Base-by-base conservation (phyloP, 345 rosid species). In the Acer yangbiense region DNA sequence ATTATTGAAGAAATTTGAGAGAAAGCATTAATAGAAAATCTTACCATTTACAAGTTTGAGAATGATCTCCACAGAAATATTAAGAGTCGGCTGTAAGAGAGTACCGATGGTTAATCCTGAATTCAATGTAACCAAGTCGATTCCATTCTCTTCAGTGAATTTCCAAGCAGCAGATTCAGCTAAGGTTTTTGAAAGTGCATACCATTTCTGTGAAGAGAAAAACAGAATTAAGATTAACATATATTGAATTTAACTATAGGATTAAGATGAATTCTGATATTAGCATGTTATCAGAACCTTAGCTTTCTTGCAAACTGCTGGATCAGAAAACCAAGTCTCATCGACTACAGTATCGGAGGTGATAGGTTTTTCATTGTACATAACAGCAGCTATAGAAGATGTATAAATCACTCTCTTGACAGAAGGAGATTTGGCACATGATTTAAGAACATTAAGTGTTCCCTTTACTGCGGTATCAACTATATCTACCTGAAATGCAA, bases 291-390 rank as follows among this genome's bases (percentile, higher is more conserved):
- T 23, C 46, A 21, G 25, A 60, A 73, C 87, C 86, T 80, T 50
- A 43, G 62, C 12, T 68, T 83, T 73, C 77, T 6, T 46, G 76
- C 84, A 86, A 9, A 79, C 8, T 39, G 16, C 71, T 29, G 86
- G 82, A 80, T 88, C 85, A 1, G 91, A 87, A 75, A 81, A 82
- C 86, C 87, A 87, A 64, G 84, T 75, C 77, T 90, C 93, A 48
- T 88, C 89, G 46, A 90, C 84, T n/a, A 82, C 54, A 9, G 78
- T 72, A 46, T 79, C 81, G 12, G 84, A 67, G 6, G 64, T 76
- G 3, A 80, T 57, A 74, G 86, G 85, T 17, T 66, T 86, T 71
- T 74, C 86, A 18, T 73, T 81, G 77, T 9, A 18, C 23, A 69
- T 0, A 82, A 82, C 85, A n/a, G 89, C 77, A n/a, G 83, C 62